A percentile compares a stretch with the other conserved stretches of the same genome.
Conservation (phyloP, 2,329 filamentous ascomycete species). For the Ophiostoma montium region DNA sequence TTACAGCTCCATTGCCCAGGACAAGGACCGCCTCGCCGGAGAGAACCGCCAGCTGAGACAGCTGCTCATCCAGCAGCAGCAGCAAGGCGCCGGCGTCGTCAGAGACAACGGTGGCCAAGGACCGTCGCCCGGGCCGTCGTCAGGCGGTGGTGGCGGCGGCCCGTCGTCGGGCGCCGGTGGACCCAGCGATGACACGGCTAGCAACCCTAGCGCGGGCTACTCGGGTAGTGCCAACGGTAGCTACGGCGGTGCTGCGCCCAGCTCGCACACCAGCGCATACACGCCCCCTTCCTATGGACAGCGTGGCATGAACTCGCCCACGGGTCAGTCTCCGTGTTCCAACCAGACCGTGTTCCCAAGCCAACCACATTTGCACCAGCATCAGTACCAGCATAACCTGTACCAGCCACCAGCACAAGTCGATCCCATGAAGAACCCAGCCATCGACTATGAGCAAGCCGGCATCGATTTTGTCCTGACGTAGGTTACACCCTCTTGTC, state of each 20-base stretch:
- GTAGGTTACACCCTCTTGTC: slow-evolving; percentile 38
- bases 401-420: background rate
- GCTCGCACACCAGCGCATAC: slow-evolving; percentile 26
- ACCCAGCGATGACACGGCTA: slow-evolving; percentile 27
- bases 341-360: background rate
- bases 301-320: slow-evolving; percentile 10
- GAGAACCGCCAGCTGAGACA: slow-evolving; percentile 66
- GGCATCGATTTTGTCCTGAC: slow-evolving; percentile 85
- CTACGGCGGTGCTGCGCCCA: slow-evolving; percentile 34
- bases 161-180: slow-evolving; percentile 7
- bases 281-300: slow-evolving; percentile 28
- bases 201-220: slow-evolving; percentile 33
- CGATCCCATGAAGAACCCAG: slow-evolving; percentile 21
- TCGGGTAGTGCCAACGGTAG: slow-evolving; percentile 49
- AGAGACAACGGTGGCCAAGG: background rate
- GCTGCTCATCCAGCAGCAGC: slow-evolving; percentile 29
- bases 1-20: slow-evolving; percentile 58
- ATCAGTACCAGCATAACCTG: slow-evolving; percentile 2
- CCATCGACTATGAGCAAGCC: slow-evolving; percentile 62
- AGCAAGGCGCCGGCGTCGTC: slow-evolving; percentile 35
- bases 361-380: background rate
- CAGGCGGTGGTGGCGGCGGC: slow-evolving; percentile 15
- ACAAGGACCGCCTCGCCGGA: slow-evolving; percentile 60
- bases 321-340: background rate
- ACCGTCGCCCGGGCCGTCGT: slow-evolving; percentile 7